Percentiles rank a stretch among this genome's conserved stretches.
These are phyloP conservation scores for Colletotrichum tanaceti DNA, from an alignment of 2,329 filamentous ascomycete species.

Conservation along the genomic window DNA sequence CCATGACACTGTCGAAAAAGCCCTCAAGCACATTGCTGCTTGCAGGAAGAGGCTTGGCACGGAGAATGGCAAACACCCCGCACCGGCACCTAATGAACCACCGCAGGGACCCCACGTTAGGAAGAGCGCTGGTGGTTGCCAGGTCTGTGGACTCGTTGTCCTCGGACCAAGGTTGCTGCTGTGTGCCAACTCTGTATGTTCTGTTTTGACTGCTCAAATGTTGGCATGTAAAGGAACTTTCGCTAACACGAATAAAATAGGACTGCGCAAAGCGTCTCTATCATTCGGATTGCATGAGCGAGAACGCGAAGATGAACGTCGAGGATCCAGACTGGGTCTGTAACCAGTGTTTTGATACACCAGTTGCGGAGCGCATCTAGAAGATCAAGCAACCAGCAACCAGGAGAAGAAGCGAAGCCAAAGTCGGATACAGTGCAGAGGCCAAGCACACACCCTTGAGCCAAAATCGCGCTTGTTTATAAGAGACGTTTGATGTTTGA, in stretches of 20 bases:
- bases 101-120: constrained; percentile 52
- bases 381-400: constrained; percentile 13
- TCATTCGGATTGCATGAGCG: constrained; percentile 59
- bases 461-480: constrained; percentile 7
- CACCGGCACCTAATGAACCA: constrained; percentile 44
- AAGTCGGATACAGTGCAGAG: background rate
- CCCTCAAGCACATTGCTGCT: constrained; percentile 57
- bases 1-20: constrained; percentile 57
- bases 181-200: constrained; percentile 62
- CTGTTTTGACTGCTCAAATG: background rate
- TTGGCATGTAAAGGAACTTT: background rate
- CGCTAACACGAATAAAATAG: constrained; percentile 46
- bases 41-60: constrained; percentile 50
- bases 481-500: background rate
- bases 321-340: constrained; percentile 50
- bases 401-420: background rate
- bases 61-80: constrained; percentile 14
- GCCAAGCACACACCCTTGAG: background rate
- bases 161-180: constrained; percentile 60
- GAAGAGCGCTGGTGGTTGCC: constrained; percentile 59
- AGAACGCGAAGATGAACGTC: constrained; percentile 43
- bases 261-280: constrained; percentile 58
- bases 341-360: constrained; percentile 27
- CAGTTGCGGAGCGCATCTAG: constrained; percentile 15
- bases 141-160: constrained; percentile 61